Evolutionary conservation across 2,329 filamentous ascomycete species (phyloP), one percentile per base, ranked within the genome.

Genomic region (Cladosporium sp.): DNA sequence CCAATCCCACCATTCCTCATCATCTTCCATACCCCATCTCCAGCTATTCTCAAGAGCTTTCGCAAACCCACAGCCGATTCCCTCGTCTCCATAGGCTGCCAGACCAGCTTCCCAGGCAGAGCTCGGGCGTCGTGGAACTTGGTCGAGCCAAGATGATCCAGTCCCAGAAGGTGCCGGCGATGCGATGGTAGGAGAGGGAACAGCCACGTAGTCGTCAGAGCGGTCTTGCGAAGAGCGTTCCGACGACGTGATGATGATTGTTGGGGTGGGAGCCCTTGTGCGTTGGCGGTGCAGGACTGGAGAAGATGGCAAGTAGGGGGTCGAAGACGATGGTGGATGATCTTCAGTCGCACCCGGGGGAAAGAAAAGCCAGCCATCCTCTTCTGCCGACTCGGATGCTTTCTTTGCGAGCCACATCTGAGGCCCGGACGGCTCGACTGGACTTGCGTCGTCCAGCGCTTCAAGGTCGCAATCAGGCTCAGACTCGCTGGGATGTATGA

Each of bases 1-100:
- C 45, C 45, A 48, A 16, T 40, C 29, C 45, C 45, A 48, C 45
- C 45, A 48, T 22, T 40, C 45, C 9, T 48, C 45, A 3, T 39
- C 45, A 7, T 15, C 38, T 20, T 48, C 36, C 8, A 18, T 15
- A 7, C 36, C 36, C 45, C 45, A 48, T 8, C 29, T 22, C 45
- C 27, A 48, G 12, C 45, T 40, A 9, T 29, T 25, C 12, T 25
- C 29, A 5, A 22, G 15, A 8, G 27, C 27, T 3, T 27, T 16
- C 2, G 27, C 18, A n/a, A 33, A 32, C n/a, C 36, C 29, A 18
- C 25, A 13, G 2, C 18, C 25, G n/a, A 39, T 13, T n/a, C 4
- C 25, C 2, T 29, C 13, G 20, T 25, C 20, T 19, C 38, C 12
- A 11, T 25, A 15, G 11, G 16, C 6, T 7, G 27, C 19, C 13